These are phyloP conservation scores for Zangia roseola DNA, from an alignment of 768 basidiomycete genomes.

Conservation along the genomic window DNA sequence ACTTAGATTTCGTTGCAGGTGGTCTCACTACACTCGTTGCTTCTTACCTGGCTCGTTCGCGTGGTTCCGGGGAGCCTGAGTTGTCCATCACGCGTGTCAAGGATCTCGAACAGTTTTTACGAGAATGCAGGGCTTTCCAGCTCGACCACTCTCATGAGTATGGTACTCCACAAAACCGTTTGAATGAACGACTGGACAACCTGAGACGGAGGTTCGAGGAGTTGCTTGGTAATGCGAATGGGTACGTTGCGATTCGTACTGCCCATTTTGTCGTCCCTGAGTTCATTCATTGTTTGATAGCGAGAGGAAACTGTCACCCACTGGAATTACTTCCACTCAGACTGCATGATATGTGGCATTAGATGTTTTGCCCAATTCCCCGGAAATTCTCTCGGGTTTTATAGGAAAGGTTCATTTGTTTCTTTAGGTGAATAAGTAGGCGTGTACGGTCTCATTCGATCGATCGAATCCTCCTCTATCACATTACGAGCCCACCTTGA, in stretches of 20 bases:
- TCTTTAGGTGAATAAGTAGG: no score
- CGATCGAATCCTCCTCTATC: no score
- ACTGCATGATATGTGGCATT: neutral
- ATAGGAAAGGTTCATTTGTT: neutral
- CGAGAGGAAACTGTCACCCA: slow-evolving; percentile 18
- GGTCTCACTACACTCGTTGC: slow-evolving; percentile 68
- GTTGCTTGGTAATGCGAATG: slow-evolving; percentile 24
- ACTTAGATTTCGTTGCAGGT: slow-evolving; percentile 35
- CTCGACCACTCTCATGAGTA: slow-evolving; percentile 53
- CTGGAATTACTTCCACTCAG: slow-evolving; percentile 5
- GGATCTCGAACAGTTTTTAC: slow-evolving; percentile 65
- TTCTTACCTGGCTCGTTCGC: slow-evolving; percentile 67
- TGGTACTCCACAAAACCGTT: slow-evolving; percentile 1
- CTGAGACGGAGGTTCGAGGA: slow-evolving; percentile 30
- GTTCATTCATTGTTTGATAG: slow-evolving; percentile 2
- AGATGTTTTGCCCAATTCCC: neutral
- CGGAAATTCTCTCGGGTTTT: neutral
- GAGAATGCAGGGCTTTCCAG: slow-evolving; percentile 55
- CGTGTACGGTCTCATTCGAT: no score
- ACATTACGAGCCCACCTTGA: neutral
- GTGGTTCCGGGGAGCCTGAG: slow-evolving; percentile 72
- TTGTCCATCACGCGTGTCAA: slow-evolving; percentile 52
- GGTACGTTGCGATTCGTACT: slow-evolving; percentile 13
- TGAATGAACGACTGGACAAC: slow-evolving; percentile 5
- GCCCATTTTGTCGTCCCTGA: neutral